Evolutionary conservation across 2,329 filamentous ascomycete genomes (phyloP).

Genomic region (Apiospora koreana): DNA sequence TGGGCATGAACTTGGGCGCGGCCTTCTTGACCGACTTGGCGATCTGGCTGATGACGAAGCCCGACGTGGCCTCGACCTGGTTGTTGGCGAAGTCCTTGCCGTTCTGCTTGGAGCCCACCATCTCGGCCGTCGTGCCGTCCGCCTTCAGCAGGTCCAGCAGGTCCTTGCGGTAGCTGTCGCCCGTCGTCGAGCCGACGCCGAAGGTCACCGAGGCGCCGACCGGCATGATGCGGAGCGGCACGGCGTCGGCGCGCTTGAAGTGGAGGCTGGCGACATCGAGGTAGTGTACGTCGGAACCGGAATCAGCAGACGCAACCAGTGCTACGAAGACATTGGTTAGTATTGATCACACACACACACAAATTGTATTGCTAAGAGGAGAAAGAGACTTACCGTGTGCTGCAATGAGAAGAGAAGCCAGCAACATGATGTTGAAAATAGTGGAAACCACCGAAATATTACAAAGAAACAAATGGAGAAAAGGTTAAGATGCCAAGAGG

Average conservation of each 20-base stretch:
- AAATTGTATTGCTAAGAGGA: not conserved
- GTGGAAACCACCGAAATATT: not conserved
- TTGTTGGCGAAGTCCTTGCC: constrained; percentile 23
- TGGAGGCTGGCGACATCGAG: not conserved
- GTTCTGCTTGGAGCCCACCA: constrained; percentile 23
- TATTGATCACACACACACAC: not conserved
- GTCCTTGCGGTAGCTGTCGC: constrained; percentile 41
- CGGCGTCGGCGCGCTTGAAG: constrained; percentile 10
- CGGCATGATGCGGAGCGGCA: constrained; percentile 43
- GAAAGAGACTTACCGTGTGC: not conserved
- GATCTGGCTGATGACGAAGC: constrained; percentile 25
- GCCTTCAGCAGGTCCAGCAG: constrained; percentile 33
- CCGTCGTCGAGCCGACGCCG: constrained; percentile 36
- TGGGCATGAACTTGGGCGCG: constrained; percentile 21
- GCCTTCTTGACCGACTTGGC: constrained; percentile 16
- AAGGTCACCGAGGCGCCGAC: constrained; percentile 46
- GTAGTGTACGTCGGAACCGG: not conserved
- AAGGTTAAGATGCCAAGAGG: not conserved
- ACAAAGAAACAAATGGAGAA: not conserved
- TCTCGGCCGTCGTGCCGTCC: constrained; percentile 33
- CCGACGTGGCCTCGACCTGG: constrained; percentile 24
- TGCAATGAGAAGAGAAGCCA: constrained; percentile 3
- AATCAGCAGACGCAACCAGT: constrained; percentile 1
- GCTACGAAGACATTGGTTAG: not conserved
- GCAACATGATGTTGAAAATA: constrained; percentile 6